Conservation (phyloP, 495 filamentous ascomycete genomes). For the Tuber microsphaerosporum region DNA sequence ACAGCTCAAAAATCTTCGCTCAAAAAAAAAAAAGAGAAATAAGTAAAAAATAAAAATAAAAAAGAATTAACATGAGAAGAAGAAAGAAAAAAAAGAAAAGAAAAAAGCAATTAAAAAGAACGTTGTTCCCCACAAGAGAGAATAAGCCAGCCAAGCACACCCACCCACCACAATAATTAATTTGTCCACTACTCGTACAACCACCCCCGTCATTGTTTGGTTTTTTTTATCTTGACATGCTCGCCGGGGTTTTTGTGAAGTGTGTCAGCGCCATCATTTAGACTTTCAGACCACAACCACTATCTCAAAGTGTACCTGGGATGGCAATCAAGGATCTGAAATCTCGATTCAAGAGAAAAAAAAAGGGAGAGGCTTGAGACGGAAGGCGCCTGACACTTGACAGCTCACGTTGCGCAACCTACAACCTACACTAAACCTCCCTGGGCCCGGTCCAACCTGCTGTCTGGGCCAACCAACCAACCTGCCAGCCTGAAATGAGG, state of each 20-base stretch:
- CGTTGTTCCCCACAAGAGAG: slow-evolving; percentile 1
- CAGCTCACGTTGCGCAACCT: slow-evolving; percentile 41
- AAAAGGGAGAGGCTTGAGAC: slow-evolving; percentile 41
- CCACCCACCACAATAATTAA: not conserved
- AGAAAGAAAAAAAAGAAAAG: not conserved
- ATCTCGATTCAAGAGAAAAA: slow-evolving; percentile 32
- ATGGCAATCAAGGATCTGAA: slow-evolving; percentile 36
- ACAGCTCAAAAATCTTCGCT: not conserved
- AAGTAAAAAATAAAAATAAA: not conserved
- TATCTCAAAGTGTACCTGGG: slow-evolving; percentile 33
- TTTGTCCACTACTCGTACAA: not conserved
- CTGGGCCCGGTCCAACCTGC: slow-evolving; percentile 37
- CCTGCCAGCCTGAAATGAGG: slow-evolving; percentile 39
- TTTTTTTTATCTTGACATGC: not conserved
- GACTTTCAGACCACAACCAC: slow-evolving; percentile 28
- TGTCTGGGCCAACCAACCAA: slow-evolving; percentile 33
- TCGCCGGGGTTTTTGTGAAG: slow-evolving; percentile 10
- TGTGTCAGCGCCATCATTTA: slow-evolving; percentile 36
- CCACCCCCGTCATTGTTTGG: not conserved
- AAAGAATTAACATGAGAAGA: not conserved
- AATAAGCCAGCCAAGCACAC: not conserved
- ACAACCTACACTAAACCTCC: slow-evolving; percentile 36
- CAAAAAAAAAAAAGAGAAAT: not conserved
- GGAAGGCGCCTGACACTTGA: slow-evolving; percentile 41
- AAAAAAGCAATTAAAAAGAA: slow-evolving; percentile 1